These are phyloP conservation scores for Euphrasia arctica DNA, from an alignment of 305 asterid species.

Conservation along the genomic window DNA sequence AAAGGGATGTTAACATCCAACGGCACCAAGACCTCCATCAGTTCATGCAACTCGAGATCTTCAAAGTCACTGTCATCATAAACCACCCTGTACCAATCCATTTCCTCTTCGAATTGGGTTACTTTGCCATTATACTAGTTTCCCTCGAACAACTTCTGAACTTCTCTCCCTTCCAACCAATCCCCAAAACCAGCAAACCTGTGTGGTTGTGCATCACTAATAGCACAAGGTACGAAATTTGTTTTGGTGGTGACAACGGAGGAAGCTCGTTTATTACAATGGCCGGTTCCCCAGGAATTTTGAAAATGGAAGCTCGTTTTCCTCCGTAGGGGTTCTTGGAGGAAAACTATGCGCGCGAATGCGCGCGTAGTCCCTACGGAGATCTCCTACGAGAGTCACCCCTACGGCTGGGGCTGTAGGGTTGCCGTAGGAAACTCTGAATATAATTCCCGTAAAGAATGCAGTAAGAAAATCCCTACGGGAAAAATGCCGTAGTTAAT, in stretches of 20 bases:
- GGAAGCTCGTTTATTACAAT: slow-evolving; percentile 59
- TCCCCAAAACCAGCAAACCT: slow-evolving; percentile 41
- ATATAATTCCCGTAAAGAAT: too few relatives aligned
- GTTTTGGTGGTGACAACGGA: slow-evolving; percentile 30
- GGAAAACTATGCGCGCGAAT: too few relatives aligned
- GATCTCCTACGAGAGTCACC: too few relatives aligned
- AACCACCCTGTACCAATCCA: slow-evolving; percentile 58
- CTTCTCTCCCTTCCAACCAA: slow-evolving; percentile 69
- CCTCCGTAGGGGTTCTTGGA: not conserved
- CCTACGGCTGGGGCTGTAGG: too few relatives aligned
- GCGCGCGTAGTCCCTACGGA: too few relatives aligned
- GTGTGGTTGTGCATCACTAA: slow-evolving; percentile 23
- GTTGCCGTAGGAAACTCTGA: too few relatives aligned
- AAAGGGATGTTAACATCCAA: slow-evolving; percentile 53
- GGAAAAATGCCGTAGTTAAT: too few relatives aligned
- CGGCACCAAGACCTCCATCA: slow-evolving; percentile 50
- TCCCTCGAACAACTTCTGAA: slow-evolving; percentile 42
- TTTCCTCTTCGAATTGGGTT: slow-evolving; percentile 41
- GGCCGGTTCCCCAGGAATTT: slow-evolving; percentile 58
- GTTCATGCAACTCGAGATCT: slow-evolving; percentile 65
- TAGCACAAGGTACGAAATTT: slow-evolving; percentile 24
- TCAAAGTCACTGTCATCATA: slow-evolving; percentile 74
- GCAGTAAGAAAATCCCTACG: too few relatives aligned
- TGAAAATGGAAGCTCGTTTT: slow-evolving; percentile 23
- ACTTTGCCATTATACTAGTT: slow-evolving; percentile 43